phyloP scores from a whole-genome alignment of 129 eudicot species.

The Mikania micrantha region DNA sequence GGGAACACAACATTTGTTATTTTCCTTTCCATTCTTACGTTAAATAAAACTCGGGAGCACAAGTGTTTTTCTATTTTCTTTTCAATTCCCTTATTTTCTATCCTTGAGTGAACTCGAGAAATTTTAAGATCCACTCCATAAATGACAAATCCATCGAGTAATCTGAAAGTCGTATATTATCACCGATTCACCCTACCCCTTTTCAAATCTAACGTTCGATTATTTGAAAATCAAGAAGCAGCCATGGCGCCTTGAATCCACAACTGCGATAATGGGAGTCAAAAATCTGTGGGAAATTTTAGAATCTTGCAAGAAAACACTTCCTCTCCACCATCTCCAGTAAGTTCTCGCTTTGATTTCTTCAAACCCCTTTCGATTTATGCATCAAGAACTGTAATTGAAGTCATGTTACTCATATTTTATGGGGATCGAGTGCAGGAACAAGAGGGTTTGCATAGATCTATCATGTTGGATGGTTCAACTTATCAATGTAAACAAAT shows the following conservation, averaged over 20 bases:
- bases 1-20: too few species aligned
- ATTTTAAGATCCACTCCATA: not conserved
- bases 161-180: not conserved
- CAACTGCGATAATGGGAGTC: constrained; percentile 59
- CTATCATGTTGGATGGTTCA: constrained; percentile 99
- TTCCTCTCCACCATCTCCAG: constrained; percentile 93
- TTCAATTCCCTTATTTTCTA: too few species aligned
- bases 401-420: not conserved
- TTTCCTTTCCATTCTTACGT: too few species aligned
- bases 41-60: too few species aligned
- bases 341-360: constrained; percentile 26
- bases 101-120: too few species aligned
- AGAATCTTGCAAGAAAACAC: constrained; percentile 94
- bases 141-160: not conserved
- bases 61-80: too few species aligned
- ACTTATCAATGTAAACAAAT: constrained; percentile 52
- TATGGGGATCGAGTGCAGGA: constrained; percentile 30
- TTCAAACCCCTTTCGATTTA: not conserved
- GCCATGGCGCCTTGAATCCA: not conserved
- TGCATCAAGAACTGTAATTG: not conserved
- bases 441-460: constrained; percentile 94
- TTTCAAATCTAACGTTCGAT: constrained; percentile 19
- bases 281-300: constrained; percentile 82
- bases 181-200: not conserved
- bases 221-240: constrained; percentile 1